These are phyloP conservation scores for Pythium aristosporum DNA, from an alignment of 352 stramenopile genomes.

Conservation along the genomic window DNA sequence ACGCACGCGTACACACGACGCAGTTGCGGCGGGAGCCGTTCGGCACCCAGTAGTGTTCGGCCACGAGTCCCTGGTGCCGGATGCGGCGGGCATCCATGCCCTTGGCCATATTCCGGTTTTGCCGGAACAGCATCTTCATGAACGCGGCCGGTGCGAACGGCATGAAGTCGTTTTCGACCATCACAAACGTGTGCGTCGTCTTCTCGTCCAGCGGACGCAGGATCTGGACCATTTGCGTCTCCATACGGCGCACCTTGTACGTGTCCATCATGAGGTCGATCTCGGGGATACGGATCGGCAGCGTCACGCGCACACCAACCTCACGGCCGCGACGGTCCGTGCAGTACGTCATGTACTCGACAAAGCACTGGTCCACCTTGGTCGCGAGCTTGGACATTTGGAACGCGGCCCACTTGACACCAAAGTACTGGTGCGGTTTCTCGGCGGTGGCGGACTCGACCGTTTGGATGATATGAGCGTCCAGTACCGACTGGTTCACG, in stretches of 20 bases:
- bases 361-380: constrained; percentile 67
- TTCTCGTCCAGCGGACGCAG: constrained; percentile 27
- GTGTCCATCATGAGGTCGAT: constrained; percentile 48
- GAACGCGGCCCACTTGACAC: constrained; percentile 81
- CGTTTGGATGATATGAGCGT: constrained; percentile 68
- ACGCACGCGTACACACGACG: constrained; percentile 57
- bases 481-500: constrained; percentile 60
- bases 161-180: constrained; percentile 45
- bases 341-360: constrained; percentile 77
- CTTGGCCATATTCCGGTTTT: constrained; percentile 53
- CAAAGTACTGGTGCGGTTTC: constrained; percentile 55
- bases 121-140: constrained; percentile 53
- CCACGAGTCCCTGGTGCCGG: constrained; percentile 47
- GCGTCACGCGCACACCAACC: constrained; percentile 66
- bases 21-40: constrained; percentile 47
- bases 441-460: constrained; percentile 53
- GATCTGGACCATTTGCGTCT: constrained; percentile 58
- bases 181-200: constrained; percentile 57
- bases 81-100: constrained; percentile 67
- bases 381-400: constrained; percentile 53
- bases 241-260: constrained; percentile 54
- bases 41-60: constrained; percentile 52
- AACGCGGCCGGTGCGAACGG: constrained; percentile 26
- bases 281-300: constrained; percentile 60
- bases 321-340: constrained; percentile 57